Base-by-base conservation (phyloP, 1,284 basidiomycete genomes). In the Apiotrichum veenhuisii region DNA sequence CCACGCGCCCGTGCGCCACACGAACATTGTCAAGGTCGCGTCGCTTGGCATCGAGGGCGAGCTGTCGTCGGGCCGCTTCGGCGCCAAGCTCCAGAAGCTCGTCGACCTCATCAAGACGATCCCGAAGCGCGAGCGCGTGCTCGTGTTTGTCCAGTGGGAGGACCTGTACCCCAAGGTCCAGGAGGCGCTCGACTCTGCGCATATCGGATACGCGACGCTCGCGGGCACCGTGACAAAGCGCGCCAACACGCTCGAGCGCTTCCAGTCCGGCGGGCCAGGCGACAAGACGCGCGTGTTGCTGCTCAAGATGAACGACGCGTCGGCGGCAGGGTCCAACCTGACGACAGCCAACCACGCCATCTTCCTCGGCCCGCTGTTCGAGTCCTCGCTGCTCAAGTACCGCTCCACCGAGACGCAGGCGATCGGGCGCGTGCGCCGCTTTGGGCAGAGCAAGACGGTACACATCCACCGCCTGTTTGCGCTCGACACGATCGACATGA, bases 321-420 rank as follows among this genome's bases (percentile, higher is more conserved):
- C 88, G 58, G 92, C 93, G 2, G 91, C 91, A 50, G 93, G 93
- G 50, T 86, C 90, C 11, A 97, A 97, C 73, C 77, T 97, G 68
- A 96, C 93, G 1, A 86, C 84, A 20, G 93, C 94, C 17, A 97
- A 94, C 77, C 91, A 95, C 68, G 93, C 91, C 36, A 88, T 97
- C 71, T 97, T 97, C 82, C 80, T 97, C 50, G 93, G 90, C 4
- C 93, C 93, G 3, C 81, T 97, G 34, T 85, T 94, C 84, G 90
- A 20, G 80, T 82, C 30, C 82, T 85, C 64, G 23, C 83, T 87
- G 75, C 88, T 88, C 73, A 88, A 88, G 55, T 95, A 94, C 72
- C 83, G 86, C 33, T 88, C 91, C 30, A 87, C 84, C 64, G 89
- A 90, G 75, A 95, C 88, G 0, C 92, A 96, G 73, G 92, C 92